Conservation (phyloP, 2,329 filamentous ascomycete species). For the Ascocoryne sarcoides region DNA sequence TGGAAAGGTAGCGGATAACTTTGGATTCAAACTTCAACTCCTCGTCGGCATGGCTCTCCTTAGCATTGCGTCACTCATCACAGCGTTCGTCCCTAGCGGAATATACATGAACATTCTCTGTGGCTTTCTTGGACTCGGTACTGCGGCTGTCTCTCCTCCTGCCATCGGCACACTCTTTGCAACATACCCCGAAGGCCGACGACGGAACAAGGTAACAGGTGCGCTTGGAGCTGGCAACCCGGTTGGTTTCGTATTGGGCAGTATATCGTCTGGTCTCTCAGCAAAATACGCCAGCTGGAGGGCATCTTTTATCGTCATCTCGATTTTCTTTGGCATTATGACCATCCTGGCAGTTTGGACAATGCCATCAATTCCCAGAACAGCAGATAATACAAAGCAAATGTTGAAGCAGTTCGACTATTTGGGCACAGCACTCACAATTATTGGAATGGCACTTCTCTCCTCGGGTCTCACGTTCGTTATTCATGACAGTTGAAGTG, state of each 20-base stretch:
- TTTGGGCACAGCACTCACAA: slow-evolving; percentile 17
- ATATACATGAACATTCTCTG: slow-evolving; percentile 54
- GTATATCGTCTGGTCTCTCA: slow-evolving; percentile 53
- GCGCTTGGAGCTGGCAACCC: slow-evolving; percentile 43
- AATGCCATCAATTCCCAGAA: slow-evolving; percentile 47
- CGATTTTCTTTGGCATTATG: slow-evolving; percentile 54
- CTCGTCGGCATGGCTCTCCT: slow-evolving; percentile 51
- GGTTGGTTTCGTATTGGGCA: slow-evolving; percentile 34
- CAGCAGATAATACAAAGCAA: slow-evolving; percentile 2
- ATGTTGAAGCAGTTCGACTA: slow-evolving; percentile 19
- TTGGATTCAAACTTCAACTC: slow-evolving; percentile 55
- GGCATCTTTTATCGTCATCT: slow-evolving; percentile 51
- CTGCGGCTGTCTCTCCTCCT: slow-evolving; percentile 54
- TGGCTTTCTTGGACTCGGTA: slow-evolving; percentile 55
- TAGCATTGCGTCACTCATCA: slow-evolving; percentile 45
- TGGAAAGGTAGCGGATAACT: slow-evolving; percentile 55
- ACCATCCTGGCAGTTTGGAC: slow-evolving; percentile 50
- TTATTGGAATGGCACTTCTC: slow-evolving; percentile 16
- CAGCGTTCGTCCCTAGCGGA: slow-evolving; percentile 50
- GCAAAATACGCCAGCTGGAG: slow-evolving; percentile 55
- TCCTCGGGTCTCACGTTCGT: slow-evolving; percentile 20
- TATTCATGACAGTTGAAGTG: slow-evolving; percentile 4
- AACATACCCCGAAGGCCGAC: slow-evolving; percentile 51
- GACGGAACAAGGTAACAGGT: slow-evolving; percentile 54
- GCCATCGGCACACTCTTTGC: slow-evolving; percentile 56